Base-by-base conservation (phyloP, 208 protist genomes). In the Trypanosoma mega region DNA sequence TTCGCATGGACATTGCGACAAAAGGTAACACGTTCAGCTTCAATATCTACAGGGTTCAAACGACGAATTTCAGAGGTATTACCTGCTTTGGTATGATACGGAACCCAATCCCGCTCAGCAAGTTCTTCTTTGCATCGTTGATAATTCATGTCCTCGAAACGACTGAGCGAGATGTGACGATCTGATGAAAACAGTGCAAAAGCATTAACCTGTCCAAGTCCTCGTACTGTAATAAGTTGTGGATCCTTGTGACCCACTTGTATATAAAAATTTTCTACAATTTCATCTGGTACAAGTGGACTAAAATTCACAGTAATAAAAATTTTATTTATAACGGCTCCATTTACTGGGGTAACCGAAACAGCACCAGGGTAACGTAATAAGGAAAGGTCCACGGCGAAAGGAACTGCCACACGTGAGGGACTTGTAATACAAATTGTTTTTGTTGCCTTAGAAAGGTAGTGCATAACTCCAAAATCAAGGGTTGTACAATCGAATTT, bases 241-340 rank as follows among this genome's bases (percentile, higher is more conserved):
- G 96, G 90, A 56, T 97, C 92, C n/a, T 97, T 93, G 72, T 98
- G 93, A 11, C 90, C 93, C 11, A 98, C 87, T 48, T 92, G 81
- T 6, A 98, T 67, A 47, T 52, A 76, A 54, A 98, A 88, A 8
- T 57, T 66, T 48, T 97, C 94, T 26, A 82, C 53, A 23, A 97
- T 66, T 18, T 72, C 72, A 44, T 97, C 91, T 20, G 97, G 97
- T 20, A 97, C 67, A 8, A 76, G 61, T 1, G 97, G 92, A 3
- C 45, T 68, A 54, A 97, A 96, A 7, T 64, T 85, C 1, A 98
- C 80, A 12, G 65, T 59, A 30, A 95, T 54, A 33, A 84, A 78
- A 21, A 83, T 73, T 68, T 84, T 89, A 30, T 92, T 84, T 24
- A 68, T 69, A 7, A 97, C 76, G 12, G 72, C 56, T 16, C 93